Percentiles rank a stretch among this genome's conserved stretches.
These are phyloP conservation scores for Colletotrichum noveboracense DNA, from an alignment of 2,329 filamentous ascomycete genomes.

Conservation along the genomic window DNA sequence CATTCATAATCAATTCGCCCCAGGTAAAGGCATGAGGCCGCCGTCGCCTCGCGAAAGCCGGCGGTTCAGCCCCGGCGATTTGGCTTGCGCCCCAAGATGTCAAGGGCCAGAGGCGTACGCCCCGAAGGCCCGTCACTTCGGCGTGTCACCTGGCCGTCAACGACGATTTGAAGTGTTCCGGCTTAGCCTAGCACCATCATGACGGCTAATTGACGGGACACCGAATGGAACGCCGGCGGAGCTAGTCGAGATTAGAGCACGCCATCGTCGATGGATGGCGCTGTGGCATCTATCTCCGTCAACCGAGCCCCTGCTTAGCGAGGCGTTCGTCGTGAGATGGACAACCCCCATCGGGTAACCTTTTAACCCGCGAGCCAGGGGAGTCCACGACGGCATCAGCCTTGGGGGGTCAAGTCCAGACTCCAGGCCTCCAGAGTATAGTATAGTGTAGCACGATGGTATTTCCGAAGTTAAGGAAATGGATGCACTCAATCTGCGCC, in stretches of 20 bases:
- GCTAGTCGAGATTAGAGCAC: not conserved
- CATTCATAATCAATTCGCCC: not conserved
- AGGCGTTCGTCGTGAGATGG: conserved; percentile 12
- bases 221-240: not conserved
- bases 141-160: not conserved
- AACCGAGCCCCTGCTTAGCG: not conserved
- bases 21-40: conserved; percentile 7
- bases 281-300: not conserved
- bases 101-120: not conserved
- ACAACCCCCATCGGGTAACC: not conserved
- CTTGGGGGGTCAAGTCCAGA: not conserved
- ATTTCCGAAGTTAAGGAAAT: not conserved
- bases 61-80: not conserved
- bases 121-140: not conserved
- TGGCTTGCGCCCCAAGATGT: not conserved
- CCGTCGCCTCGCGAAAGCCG: not conserved
- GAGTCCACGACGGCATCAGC: not conserved
- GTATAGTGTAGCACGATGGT: not conserved
- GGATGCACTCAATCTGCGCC: not conserved
- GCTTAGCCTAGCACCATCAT: not conserved
- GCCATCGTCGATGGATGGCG: not conserved
- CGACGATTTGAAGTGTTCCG: not conserved
- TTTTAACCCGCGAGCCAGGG: not conserved
- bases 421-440: not conserved
- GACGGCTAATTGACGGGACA: not conserved